phyloP scores from a whole-genome alignment of 2,329 filamentous ascomycete species.

The Ophiocordyceps australis region DNA sequence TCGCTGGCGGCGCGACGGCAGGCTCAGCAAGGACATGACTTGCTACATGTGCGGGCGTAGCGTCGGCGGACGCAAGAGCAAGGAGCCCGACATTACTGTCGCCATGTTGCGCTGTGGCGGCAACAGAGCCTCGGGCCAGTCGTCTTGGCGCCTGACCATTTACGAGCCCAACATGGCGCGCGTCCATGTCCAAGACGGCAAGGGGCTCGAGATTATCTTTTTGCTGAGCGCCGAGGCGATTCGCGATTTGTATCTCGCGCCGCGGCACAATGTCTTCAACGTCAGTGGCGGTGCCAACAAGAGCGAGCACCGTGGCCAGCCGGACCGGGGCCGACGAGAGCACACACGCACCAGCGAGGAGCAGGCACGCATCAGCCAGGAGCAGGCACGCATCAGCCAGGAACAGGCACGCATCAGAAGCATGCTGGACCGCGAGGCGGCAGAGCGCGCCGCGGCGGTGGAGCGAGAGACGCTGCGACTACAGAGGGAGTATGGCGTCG shows the following conservation, averaged over 20 bases:
- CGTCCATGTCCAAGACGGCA: conserved; percentile 84
- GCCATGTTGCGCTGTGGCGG: conserved; percentile 74
- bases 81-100: conserved; percentile 91
- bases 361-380: too few relatives aligned
- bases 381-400: conserved; percentile 36
- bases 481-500: conserved; percentile 45
- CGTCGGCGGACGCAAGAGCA: conserved; percentile 59
- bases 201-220: conserved; percentile 76
- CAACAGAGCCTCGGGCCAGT: conserved; percentile 43
- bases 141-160: conserved; percentile 52
- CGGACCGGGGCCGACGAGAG: too few relatives aligned
- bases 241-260: conserved; percentile 44
- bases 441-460: conserved; percentile 42
- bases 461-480: conserved; percentile 75
- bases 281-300: conserved; percentile 17
- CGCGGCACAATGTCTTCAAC: conserved; percentile 64
- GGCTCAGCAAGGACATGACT: conserved; percentile 71
- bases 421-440: conserved; percentile 49
- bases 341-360: too few relatives aligned
- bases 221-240: conserved; percentile 45
- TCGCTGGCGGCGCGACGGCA: conserved; percentile 76
- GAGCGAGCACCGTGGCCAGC: conserved; percentile 1
- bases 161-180: conserved; percentile 87
- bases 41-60: conserved; percentile 73
- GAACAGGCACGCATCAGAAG: conserved; percentile 38